Evolutionary conservation across 805 yeast genomes (phyloP).

Genomic region (Pichia manshurica): DNA sequence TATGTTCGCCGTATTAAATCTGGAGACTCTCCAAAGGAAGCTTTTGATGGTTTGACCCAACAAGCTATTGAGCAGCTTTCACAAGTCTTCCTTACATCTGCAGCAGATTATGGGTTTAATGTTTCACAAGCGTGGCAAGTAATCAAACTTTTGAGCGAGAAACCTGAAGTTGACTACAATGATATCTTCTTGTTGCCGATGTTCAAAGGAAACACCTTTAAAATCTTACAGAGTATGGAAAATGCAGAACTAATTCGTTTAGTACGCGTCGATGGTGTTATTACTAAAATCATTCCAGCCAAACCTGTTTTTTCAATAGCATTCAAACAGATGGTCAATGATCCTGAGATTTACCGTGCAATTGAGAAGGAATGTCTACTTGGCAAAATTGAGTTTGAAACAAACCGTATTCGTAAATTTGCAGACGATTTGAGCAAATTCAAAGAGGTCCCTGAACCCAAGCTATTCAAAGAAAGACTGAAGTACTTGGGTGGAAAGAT

Average conservation of each 20-base stretch:
- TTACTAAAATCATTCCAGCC: slow-evolving; percentile 64
- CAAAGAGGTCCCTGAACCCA: slow-evolving; percentile 44
- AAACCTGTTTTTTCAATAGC: slow-evolving; percentile 83
- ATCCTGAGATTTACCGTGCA: slow-evolving; percentile 48
- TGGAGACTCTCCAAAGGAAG: slow-evolving; percentile 78
- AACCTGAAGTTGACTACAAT: slow-evolving; percentile 41
- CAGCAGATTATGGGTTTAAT: slow-evolving; percentile 43
- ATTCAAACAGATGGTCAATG: slow-evolving; percentile 57
- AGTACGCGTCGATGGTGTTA: slow-evolving; percentile 70
- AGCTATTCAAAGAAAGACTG: slow-evolving; percentile 55
- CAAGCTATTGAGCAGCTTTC: slow-evolving; percentile 87
- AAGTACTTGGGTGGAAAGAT: slow-evolving; percentile 66
- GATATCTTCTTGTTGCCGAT: slow-evolving; percentile 53
- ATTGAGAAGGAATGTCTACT: slow-evolving; percentile 60
- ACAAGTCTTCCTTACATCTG: slow-evolving; percentile 57
- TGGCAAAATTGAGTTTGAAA: slow-evolving; percentile 52
- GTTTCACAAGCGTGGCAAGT: slow-evolving; percentile 86
- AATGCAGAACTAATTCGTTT: slow-evolving; percentile 70
- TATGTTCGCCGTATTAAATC: slow-evolving; percentile 81
- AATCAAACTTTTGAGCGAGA: slow-evolving; percentile 54
- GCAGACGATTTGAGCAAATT: slow-evolving; percentile 70
- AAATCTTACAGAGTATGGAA: slow-evolving; percentile 65
- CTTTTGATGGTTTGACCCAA: slow-evolving; percentile 69
- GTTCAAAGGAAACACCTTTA: slow-evolving; percentile 50
- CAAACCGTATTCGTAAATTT: slow-evolving; percentile 51